Base-by-base conservation (phyloP, 1,139 yeast species). In the Pichia sp. region DNA sequence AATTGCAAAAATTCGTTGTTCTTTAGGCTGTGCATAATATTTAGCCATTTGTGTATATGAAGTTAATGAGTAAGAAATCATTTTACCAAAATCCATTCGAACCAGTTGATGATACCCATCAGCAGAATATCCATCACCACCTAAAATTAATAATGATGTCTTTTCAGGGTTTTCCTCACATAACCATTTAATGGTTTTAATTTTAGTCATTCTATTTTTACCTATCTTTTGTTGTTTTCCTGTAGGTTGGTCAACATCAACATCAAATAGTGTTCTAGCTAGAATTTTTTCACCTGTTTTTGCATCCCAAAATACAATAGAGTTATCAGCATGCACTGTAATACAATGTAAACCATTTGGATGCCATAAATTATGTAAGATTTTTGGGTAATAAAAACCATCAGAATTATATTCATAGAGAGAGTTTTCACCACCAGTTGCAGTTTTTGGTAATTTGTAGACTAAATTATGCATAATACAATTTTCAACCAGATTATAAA, bases 271-370 rank as follows among this genome's bases (percentile, higher is more conserved):
- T 2, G 86, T 75, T 51, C 97, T 72, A 1, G 96, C 89, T 42
- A 80, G 80, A 7, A 91, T 66, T 35, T 80, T 63, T 13, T 76
- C 75, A 0, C 93, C 95, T 31, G 80, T 80, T 29, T 77, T 72
- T 1, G 86, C 80, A 61, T 91, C 98, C 96, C 97, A 93, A 55
- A 91, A 91, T 5, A 78, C 95, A 35, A 93, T 56, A 0, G 94
- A 74, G 38, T 89, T 91, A 54, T 89, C 96, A 16, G 66, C 76
- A 57, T 89, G 94, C 2, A 78, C 74, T 0, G 95, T 81, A 14
- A 85, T 71, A 6, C 87, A 66, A 59, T 89, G 95, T 35, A 87
- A 71, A 0, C 97, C 96, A 58, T 88, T 87, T 2, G 99, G 98
- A 59, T 89, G 96, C 76, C 86, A 91, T 31, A 78, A 68, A 0